Conservation (phyloP, 306 rosid species). For the Cicer yamashitae region DNA sequence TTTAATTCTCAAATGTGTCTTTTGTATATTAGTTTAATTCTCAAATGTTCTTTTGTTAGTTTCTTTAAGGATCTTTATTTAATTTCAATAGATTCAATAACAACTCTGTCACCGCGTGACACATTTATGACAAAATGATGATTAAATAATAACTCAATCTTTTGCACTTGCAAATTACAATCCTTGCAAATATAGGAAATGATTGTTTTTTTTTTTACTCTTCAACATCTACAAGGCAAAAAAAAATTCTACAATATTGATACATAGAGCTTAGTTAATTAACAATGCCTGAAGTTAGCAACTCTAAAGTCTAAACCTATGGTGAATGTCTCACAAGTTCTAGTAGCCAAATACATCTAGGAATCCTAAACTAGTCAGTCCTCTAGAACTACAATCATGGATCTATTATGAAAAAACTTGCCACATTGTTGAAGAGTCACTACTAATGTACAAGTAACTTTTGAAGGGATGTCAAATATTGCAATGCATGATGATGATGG, state of each 20-base stretch:
- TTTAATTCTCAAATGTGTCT: no score
- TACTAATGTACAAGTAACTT: conserved; percentile 46
- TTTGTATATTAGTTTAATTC: no score
- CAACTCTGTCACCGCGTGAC: no score
- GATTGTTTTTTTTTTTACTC: neutral
- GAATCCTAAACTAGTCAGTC: conserved; percentile 49
- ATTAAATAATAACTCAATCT: neutral
- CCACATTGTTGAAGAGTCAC: conserved; percentile 28
- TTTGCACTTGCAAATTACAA: neutral
- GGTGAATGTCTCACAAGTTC: conserved; percentile 42
- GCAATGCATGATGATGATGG: conserved; percentile 39
- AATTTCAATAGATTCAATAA: no score
- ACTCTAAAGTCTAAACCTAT: conserved; percentile 41
- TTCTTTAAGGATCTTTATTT: no score
- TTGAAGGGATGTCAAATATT: conserved; percentile 5
- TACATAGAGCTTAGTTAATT: conserved; percentile 46
- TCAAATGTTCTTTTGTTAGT: no score
- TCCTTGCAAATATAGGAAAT: neutral
- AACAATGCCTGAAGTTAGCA: conserved; percentile 49
- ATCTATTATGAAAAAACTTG: conserved; percentile 45
- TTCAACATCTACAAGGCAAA: conserved; percentile 43
- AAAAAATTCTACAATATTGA: conserved; percentile 46
- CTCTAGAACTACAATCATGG: conserved; percentile 48
- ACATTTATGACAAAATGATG: no score
- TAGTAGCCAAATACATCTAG: conserved; percentile 41